These are phyloP conservation scores for Fusarium transvaalense DNA, from an alignment of 2,329 filamentous ascomycete genomes.

Conservation along the genomic window DNA sequence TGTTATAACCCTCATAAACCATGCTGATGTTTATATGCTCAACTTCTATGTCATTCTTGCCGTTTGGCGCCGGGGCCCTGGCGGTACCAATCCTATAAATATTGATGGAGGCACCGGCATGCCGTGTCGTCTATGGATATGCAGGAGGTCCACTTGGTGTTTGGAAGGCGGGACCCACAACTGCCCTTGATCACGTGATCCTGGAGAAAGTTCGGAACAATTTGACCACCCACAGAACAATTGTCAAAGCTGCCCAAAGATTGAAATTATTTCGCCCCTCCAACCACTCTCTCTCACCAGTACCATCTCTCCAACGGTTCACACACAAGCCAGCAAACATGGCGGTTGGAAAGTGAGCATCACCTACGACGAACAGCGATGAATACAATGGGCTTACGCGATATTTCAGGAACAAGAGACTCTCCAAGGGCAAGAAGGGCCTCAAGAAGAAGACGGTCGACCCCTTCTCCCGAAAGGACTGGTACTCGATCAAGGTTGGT, in stretches of 20 bases:
- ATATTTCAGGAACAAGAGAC: conserved; percentile 91
- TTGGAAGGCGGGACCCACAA: too few species aligned
- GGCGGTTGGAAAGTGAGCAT: conserved; percentile 71
- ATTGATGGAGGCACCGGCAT: too few species aligned
- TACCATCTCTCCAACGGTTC: conserved; percentile 58
- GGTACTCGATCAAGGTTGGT: conserved; percentile 93
- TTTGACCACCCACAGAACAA: too few species aligned
- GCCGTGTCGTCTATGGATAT: too few species aligned
- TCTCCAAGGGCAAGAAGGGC: conserved; percentile 99
- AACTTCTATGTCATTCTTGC: too few species aligned
- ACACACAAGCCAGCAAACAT: conserved; percentile 66
- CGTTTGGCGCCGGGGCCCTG: too few species aligned
- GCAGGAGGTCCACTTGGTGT: too few species aligned
- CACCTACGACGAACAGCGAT: conserved; percentile 18
- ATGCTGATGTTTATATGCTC: too few species aligned
- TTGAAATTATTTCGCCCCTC: conserved; percentile 59
- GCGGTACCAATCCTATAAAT: too few species aligned
- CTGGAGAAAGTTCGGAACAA: too few species aligned
- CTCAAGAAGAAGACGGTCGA: conserved; percentile 99
- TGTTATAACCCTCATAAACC: too few species aligned
- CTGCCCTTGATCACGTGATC: too few species aligned
- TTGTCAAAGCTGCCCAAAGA: conserved; percentile 51
- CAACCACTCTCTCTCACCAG: conserved; percentile 56
- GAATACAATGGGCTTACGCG: conserved; percentile 42
- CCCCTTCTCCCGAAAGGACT: conserved; percentile 98